phyloP scores from a whole-genome alignment of 805 yeast species.

The Candida michaelii region DNA sequence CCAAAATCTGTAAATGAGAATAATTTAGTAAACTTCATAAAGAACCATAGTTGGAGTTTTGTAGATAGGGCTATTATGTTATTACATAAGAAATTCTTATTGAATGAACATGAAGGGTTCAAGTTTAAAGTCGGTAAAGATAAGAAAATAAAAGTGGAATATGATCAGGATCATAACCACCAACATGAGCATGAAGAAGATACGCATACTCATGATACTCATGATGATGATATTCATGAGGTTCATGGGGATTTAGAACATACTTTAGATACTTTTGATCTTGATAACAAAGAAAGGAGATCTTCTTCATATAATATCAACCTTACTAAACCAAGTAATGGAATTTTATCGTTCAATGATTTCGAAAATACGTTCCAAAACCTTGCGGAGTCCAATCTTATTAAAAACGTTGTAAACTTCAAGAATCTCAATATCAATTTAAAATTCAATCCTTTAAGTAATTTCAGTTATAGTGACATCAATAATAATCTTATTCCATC shows the following conservation, averaged over 20 bases:
- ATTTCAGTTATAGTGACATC: slow-evolving; percentile 52
- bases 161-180: slow-evolving; percentile 1
- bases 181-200: not conserved
- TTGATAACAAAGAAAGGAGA: slow-evolving; percentile 4
- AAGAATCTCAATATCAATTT: slow-evolving; percentile 37
- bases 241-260: not conserved
- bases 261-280: too few species aligned
- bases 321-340: slow-evolving; percentile 21
- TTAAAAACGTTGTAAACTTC: slow-evolving; percentile 27
- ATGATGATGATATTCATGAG: not conserved
- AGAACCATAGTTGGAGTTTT: slow-evolving; percentile 49
- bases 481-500: slow-evolving; percentile 56
- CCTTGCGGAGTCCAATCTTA: slow-evolving; percentile 38
- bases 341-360: slow-evolving; percentile 31
- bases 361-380: slow-evolving; percentile 43
- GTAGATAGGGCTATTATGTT: slow-evolving; percentile 55
- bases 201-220: too few species aligned
- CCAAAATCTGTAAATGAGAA: slow-evolving; percentile 39
- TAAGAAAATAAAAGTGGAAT: slow-evolving; percentile 8
- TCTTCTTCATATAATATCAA: slow-evolving; percentile 11
- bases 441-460: slow-evolving; percentile 33
- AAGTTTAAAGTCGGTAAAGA: slow-evolving; percentile 2
- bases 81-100: slow-evolving; percentile 41
- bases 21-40: slow-evolving; percentile 48
- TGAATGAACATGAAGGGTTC: slow-evolving; percentile 24